Percentiles rank a stretch among this genome's conserved stretches.
phyloP scores from a whole-genome alignment of 176 grass and related monocot genomes.

The Oryza meyeriana region DNA sequence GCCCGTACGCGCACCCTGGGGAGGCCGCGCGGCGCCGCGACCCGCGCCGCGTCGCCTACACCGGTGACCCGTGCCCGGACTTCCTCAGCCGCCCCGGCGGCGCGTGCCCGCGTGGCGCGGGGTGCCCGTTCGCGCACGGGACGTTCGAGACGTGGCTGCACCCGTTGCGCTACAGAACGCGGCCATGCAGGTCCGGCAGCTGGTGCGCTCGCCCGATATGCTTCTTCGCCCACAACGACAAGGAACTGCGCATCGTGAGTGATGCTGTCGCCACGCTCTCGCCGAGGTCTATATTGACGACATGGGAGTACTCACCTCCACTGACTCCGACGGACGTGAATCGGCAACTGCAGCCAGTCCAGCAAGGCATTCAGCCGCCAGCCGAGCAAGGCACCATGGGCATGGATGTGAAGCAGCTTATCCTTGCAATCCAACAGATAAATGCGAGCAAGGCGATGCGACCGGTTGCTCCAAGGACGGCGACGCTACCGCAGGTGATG shows the following conservation, averaged over 20 bases:
- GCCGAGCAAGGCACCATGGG: background rate
- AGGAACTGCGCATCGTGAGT: slow-evolving; percentile 44
- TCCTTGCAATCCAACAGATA: slow-evolving; percentile 46
- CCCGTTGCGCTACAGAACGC: slow-evolving; percentile 70
- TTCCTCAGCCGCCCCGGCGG: slow-evolving; percentile 25
- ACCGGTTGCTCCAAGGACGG: background rate
- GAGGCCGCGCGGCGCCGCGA: slow-evolving; percentile 77
- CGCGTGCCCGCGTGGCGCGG: slow-evolving; percentile 45
- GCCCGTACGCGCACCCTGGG: slow-evolving; percentile 69
- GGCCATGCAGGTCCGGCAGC: slow-evolving; percentile 58
- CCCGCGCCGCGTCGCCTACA: slow-evolving; percentile 59
- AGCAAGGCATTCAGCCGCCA: background rate
- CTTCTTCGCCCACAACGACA: slow-evolving; percentile 73
- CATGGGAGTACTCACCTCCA: slow-evolving; percentile 47
- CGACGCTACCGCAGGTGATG: background rate
- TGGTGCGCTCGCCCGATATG: slow-evolving; percentile 54
- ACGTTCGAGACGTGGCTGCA: slow-evolving; percentile 84
- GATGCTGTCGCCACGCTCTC: background rate
- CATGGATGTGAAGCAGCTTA: slow-evolving; percentile 34
- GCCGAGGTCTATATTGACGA: slow-evolving; percentile 39
- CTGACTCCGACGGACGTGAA: slow-evolving; percentile 33
- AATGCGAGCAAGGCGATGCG: slow-evolving; percentile 31
- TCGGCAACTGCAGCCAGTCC: background rate
- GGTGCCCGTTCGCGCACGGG: slow-evolving; percentile 77
- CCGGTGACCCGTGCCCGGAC: slow-evolving; percentile 61